Conservation (phyloP, 768 basidiomycete genomes). For the Russula vinacea region DNA sequence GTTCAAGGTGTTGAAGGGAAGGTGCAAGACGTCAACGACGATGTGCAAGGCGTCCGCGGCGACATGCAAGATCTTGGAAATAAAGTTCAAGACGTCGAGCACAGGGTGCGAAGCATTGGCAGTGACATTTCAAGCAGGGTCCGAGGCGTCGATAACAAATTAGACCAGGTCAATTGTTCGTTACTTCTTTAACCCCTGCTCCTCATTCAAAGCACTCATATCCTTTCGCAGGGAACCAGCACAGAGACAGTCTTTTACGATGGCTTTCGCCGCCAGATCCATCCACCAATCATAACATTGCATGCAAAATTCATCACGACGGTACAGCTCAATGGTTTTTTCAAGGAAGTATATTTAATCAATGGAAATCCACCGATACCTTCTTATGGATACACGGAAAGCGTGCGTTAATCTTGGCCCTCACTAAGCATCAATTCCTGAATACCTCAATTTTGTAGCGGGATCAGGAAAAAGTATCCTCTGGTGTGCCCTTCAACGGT, state of each 20-base stretch:
- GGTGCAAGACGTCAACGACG: neutral
- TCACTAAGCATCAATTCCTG: neutral
- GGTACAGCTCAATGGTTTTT: neutral
- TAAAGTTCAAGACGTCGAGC: neutral
- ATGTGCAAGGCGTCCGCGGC: neutral
- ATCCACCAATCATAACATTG: neutral
- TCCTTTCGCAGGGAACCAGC: neutral
- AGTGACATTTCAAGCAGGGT: too few relatives aligned
- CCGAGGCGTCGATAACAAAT: neutral
- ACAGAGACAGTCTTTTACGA: neutral
- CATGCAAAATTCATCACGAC: neutral
- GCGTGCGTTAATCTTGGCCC: neutral
- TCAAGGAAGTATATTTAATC: neutral
- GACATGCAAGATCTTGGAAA: neutral
- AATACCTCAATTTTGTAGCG: neutral
- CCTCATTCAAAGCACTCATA: too few relatives aligned
- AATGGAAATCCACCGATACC: neutral
- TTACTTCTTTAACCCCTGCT: neutral
- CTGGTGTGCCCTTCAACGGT: neutral
- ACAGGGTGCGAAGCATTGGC: too few relatives aligned
- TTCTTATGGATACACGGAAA: conserved; percentile 14
- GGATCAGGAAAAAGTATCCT: conserved; percentile 13
- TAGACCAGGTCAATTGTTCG: neutral
- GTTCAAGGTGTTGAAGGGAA: neutral
- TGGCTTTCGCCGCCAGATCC: conserved; percentile 38